These are phyloP conservation scores for Suillus sp. DNA, from an alignment of 768 basidiomycete genomes.

Conservation along the genomic window DNA sequence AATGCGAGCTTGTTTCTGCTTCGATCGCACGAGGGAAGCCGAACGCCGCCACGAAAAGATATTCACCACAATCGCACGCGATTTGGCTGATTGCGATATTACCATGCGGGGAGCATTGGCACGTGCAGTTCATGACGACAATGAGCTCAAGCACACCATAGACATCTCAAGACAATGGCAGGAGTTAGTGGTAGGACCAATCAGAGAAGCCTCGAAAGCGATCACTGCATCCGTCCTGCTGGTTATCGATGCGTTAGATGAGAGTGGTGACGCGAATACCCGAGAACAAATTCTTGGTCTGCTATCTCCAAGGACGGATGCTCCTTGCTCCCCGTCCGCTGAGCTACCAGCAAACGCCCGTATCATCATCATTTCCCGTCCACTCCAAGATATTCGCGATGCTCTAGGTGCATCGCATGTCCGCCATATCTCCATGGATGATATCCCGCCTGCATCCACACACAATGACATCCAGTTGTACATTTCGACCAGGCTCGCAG, in stretches of 20 bases:
- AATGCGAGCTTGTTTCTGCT: constrained; percentile 14
- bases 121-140: not conserved
- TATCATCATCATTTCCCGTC: constrained; percentile 21
- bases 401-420: constrained; percentile 11
- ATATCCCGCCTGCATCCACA: not conserved
- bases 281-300: constrained; percentile 21
- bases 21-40: constrained; percentile 13
- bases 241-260: constrained; percentile 31
- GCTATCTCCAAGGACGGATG: not conserved
- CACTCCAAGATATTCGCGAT: constrained; percentile 8
- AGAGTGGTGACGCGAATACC: constrained; percentile 14
- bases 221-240: constrained; percentile 24
- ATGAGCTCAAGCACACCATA: not conserved
- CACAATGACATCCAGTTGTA: constrained; percentile 12
- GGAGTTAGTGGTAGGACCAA: constrained; percentile 20
- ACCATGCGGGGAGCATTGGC: not conserved
- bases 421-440: constrained; percentile 3
- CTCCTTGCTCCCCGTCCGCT: not conserved
- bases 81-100: not conserved
- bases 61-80: constrained; percentile 1
- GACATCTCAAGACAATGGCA: constrained; percentile 18
- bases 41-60: not conserved
- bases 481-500: constrained; percentile 2
- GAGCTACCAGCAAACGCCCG: constrained; percentile 13
- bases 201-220: not conserved